phyloP scores from a whole-genome alignment of 441 rosid genomes.

The Pelargonium myrrhifolium region DNA sequence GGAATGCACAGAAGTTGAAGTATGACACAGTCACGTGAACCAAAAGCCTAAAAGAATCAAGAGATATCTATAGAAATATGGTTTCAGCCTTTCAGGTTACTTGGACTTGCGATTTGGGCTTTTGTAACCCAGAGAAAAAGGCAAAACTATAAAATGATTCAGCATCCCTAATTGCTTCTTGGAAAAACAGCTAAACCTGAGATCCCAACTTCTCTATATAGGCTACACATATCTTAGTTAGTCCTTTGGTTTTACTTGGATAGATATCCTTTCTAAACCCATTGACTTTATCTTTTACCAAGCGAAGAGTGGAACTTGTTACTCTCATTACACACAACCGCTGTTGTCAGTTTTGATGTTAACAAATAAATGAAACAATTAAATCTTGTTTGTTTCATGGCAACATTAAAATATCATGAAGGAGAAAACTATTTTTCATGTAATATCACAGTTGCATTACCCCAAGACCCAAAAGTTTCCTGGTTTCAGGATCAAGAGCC shows the following conservation, averaged over 20 bases:
- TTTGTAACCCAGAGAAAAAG: too few species aligned
- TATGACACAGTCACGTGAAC: not conserved
- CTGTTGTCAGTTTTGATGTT: not conserved
- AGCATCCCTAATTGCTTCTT: too few species aligned
- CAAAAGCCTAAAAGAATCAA: not conserved
- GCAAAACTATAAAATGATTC: too few species aligned
- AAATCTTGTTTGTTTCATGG: not conserved
- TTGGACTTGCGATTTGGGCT: too few species aligned
- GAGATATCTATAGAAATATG: too few species aligned
- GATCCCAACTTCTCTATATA: too few species aligned
- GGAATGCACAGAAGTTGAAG: not conserved
- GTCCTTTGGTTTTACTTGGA: too few species aligned
- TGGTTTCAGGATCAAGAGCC: slow-evolving; percentile 68
- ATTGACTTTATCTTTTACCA: not conserved
- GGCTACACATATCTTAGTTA: too few species aligned
- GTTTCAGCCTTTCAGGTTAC: too few species aligned
- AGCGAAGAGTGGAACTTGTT: not conserved
- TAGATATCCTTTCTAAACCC: too few species aligned
- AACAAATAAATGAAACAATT: not conserved
- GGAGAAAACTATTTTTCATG: not conserved
- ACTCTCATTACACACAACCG: not conserved
- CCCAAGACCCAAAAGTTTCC: slow-evolving; percentile 71
- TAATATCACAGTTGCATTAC: slow-evolving; percentile 34
- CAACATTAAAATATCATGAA: not conserved
- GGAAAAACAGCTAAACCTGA: too few species aligned